phyloP scores from a whole-genome alignment of 2,329 filamentous ascomycete species.

The Nemania serpens region DNA sequence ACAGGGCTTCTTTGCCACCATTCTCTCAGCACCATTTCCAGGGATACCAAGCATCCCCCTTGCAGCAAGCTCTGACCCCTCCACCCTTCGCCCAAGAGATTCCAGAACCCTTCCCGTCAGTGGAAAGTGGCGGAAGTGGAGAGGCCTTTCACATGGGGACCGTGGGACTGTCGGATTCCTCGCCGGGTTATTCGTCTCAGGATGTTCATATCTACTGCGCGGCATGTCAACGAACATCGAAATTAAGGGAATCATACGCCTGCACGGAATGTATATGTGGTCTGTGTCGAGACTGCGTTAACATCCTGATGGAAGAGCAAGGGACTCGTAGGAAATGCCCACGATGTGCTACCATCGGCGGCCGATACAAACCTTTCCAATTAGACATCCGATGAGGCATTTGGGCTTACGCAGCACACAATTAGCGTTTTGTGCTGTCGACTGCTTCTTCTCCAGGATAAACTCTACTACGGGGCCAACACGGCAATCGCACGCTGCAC shows the following conservation, averaged over 20 bases:
- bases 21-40: constrained; percentile 65
- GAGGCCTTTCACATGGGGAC: constrained; percentile 74
- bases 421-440: background rate
- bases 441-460: background rate
- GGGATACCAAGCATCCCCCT: constrained; percentile 84
- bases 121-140: constrained; percentile 76
- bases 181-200: constrained; percentile 73
- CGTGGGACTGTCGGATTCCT: constrained; percentile 70
- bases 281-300: constrained; percentile 85
- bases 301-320: constrained; percentile 76
- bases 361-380: constrained; percentile 83
- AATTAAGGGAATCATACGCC: constrained; percentile 83
- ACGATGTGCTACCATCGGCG: constrained; percentile 77
- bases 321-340: constrained; percentile 78
- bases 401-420: background rate
- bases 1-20: constrained; percentile 65
- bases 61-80: constrained; percentile 89
- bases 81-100: constrained; percentile 71
- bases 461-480: background rate
- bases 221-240: constrained; percentile 77
- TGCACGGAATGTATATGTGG: constrained; percentile 97
- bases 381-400: constrained; percentile 71
- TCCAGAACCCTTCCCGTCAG: constrained; percentile 83
- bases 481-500: background rate
- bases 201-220: constrained; percentile 91